Conservation (phyloP, 2,329 filamentous ascomycete genomes). For the Epichloe bromicola region DNA sequence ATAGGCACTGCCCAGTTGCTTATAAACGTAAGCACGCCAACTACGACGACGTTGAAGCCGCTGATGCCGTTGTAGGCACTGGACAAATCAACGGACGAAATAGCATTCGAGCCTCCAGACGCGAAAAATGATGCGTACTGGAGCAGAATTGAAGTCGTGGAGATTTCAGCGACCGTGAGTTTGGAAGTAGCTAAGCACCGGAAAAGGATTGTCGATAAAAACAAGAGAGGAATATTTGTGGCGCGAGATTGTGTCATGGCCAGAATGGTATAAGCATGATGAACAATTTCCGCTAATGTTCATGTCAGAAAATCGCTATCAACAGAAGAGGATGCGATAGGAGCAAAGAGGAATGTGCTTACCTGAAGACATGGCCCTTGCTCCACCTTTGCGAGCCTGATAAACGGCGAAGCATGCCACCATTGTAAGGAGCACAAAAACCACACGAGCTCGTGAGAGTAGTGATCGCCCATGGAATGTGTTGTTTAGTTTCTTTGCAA, state of each 20-base stretch:
- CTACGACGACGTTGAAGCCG: conserved; percentile 65
- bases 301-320: background rate
- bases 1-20: conserved; percentile 87
- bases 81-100: conserved; percentile 88
- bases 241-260: conserved; percentile 77
- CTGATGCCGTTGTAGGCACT: conserved; percentile 89
- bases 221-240: conserved; percentile 73
- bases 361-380: conserved; percentile 17
- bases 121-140: conserved; percentile 81
- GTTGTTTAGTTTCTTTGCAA: conserved; percentile 27
- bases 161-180: conserved; percentile 45
- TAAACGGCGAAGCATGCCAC: conserved; percentile 26
- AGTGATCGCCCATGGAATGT: conserved; percentile 31
- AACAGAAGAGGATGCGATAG: background rate
- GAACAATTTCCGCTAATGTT: conserved; percentile 32
- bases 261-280: conserved; percentile 63
- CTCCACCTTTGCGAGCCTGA: conserved; percentile 20
- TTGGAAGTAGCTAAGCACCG: conserved; percentile 32
- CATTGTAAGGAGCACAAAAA: conserved; percentile 32
- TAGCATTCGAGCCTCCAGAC: conserved; percentile 82
- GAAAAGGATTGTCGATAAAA: conserved; percentile 55
- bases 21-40: conserved; percentile 72
- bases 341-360: conserved; percentile 3
- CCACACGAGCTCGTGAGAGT: conserved; percentile 33
- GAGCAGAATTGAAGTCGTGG: conserved; percentile 59